phyloP scores from a whole-genome alignment of 2,329 filamentous ascomycete species.

The Pseudogymnoascus sp. region DNA sequence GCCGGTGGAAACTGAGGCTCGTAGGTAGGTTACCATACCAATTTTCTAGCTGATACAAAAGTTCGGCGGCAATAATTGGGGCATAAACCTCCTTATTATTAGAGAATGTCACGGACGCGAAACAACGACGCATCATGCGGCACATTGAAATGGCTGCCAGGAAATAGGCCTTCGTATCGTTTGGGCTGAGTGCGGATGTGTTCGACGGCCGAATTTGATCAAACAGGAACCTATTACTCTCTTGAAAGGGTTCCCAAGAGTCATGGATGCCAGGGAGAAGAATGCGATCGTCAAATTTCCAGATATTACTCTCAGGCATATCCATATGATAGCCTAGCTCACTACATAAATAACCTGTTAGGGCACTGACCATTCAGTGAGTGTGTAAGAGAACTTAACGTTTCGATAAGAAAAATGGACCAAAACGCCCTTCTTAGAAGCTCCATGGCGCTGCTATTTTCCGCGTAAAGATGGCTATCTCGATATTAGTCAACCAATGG shows the following conservation, averaged over 20 bases:
- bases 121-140: slow-evolving; percentile 29
- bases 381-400: neutral
- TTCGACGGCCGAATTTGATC: neutral
- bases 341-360: slow-evolving; percentile 5
- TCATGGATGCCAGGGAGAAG: slow-evolving; percentile 21
- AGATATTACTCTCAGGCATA: slow-evolving; percentile 25
- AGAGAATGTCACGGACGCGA: slow-evolving; percentile 21
- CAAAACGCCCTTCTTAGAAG: slow-evolving; percentile 20
- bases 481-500: neutral
- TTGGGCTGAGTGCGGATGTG: neutral
- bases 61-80: slow-evolving; percentile 27
- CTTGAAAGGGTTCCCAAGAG: slow-evolving; percentile 22
- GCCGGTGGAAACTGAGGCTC: neutral
- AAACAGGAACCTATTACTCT: slow-evolving; percentile 9
- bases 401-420: slow-evolving; percentile 25
- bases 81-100: slow-evolving; percentile 22
- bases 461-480: slow-evolving; percentile 11
- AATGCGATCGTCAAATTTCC: slow-evolving; percentile 25
- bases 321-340: slow-evolving; percentile 26
- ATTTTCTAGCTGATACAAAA: slow-evolving; percentile 30
- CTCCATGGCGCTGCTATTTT: slow-evolving; percentile 15
- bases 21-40: slow-evolving; percentile 26
- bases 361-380: neutral
- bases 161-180: slow-evolving; percentile 22
- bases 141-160: slow-evolving; percentile 31